phyloP scores from a whole-genome alignment of 2,329 filamentous ascomycete species.

The Calonectria fujianensis region DNA sequence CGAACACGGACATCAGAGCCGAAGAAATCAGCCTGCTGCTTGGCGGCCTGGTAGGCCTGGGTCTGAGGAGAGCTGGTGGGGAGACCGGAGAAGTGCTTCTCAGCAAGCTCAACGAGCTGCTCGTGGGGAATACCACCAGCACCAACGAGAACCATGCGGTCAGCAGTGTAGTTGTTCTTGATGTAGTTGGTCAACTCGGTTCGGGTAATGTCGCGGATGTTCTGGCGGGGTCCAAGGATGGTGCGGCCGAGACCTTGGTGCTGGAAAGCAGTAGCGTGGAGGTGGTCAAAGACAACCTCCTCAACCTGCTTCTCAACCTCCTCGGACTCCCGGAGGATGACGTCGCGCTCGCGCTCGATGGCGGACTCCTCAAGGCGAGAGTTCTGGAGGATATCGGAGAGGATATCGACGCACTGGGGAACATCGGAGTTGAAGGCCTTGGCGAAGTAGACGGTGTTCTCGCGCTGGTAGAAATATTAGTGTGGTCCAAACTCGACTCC shows the following conservation, averaged over 20 bases:
- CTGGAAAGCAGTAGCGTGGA: constrained; percentile 98
- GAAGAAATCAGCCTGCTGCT: constrained; percentile 94
- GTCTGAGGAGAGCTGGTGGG: constrained; percentile 85
- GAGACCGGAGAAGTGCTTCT: constrained; percentile 93
- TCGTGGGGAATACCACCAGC: constrained; percentile 95
- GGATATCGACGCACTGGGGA: constrained; percentile 96
- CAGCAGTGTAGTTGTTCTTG: constrained; percentile 99
- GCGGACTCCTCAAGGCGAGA: constrained; percentile 95
- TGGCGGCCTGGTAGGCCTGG: constrained; percentile 84
- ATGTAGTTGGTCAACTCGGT: constrained; percentile 96
- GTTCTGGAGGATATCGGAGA: constrained; percentile 99
- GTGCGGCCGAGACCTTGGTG: constrained; percentile 96
- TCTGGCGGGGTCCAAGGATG: constrained; percentile 97
- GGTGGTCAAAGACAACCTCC: constrained; percentile 99
- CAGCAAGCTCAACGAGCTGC: constrained; percentile 94
- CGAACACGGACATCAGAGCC: constrained; percentile 96
- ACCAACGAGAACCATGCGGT: constrained; percentile 99
- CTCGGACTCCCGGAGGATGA: constrained; percentile 98
- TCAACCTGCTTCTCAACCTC: constrained; percentile 99
- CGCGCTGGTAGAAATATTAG: constrained; percentile 77
- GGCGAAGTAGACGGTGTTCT: constrained; percentile 99
- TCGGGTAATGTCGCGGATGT: constrained; percentile 96
- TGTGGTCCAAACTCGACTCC: constrained; percentile 45
- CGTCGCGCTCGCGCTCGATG: constrained; percentile 98
- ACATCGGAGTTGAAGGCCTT: constrained; percentile 99